phyloP scores from a whole-genome alignment of 306 rosid species.

The peach (Prunus persica) region DNA sequence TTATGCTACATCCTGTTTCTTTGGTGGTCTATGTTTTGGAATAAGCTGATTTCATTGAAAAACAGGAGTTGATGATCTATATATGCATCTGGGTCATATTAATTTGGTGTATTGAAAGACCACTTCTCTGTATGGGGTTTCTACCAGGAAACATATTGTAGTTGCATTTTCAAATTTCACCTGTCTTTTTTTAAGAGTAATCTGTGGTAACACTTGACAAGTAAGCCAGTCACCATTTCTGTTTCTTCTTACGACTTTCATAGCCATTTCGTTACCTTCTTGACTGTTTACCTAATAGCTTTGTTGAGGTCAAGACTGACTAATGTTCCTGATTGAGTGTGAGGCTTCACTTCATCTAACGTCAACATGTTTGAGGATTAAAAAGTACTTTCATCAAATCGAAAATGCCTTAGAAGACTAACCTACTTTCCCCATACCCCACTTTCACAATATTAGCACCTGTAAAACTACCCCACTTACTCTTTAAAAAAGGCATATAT shows the following conservation, averaged over 20 bases:
- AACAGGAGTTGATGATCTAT: neutral
- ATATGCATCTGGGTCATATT: neutral
- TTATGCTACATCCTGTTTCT: neutral
- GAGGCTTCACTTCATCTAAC: neutral
- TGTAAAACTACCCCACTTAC: neutral
- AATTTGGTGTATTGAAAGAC: neutral
- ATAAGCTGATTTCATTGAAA: neutral
- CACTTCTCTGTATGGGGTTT: neutral
- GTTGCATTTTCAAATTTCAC: neutral
- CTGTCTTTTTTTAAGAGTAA: neutral
- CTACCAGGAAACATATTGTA: neutral
- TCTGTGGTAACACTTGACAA: neutral
- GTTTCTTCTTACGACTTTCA: neutral
- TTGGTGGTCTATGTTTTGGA: neutral
- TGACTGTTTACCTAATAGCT: neutral
- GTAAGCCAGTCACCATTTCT: neutral
- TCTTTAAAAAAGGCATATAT: neutral
- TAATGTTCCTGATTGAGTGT: neutral
- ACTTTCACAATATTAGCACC: neutral
- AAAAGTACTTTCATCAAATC: neutral
- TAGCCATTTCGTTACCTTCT: too few relatives aligned
- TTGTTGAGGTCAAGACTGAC: neutral
- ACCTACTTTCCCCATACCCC: neutral
- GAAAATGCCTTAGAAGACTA: neutral
- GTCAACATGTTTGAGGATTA: neutral